Base-by-base conservation (phyloP, 164 flowering plant genomes). In the Kalanchoe fedtschenkoi region DNA sequence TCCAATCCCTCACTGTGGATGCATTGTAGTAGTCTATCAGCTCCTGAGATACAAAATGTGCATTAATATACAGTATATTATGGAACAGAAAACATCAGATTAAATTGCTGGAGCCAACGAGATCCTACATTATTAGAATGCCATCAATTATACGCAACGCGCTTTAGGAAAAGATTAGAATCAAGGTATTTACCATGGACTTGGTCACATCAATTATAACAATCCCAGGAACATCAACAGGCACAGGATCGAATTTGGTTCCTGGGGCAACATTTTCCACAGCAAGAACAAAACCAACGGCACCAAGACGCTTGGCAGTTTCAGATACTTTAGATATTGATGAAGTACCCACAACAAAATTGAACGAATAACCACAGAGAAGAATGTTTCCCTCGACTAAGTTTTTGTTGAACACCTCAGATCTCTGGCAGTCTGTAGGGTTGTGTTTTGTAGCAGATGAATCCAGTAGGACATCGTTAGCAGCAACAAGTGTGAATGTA, bases 361-460 rank as follows among this genome's bases (percentile, higher is more conserved):
- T 88, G 75, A 88, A 90, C 32, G 99, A 93, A 78, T 93, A 93
- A 39, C 99, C 97, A 72, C 99, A 93, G 7, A 93, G 85, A 74
- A 93, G 91, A 74, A 93, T 85, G 59, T 88, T 90, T 34, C 97
- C 99, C 76, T 83, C 71, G 46, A 93, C 85, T 80, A 85, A 71
- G 62, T 82, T 84, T 72, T 77, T 88, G 77, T 90, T 87, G 38
- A 93, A 69, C 58, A 85, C 81, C 78, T 88, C 92, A 6, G 96
- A 91, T 60, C 72, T 80, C 71, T 93, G 99, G 77, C 99, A 93
- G 62, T 93, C 99, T 35, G 90, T 68, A 62, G 97, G 89, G 66
- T 84, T 88, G 71, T 62, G 85, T 77, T 80, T 89, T 67, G 71
- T 53, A 35, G 70, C 83, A 0, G 97, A 86, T 29, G 98, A 73